phyloP scores from a whole-genome alignment of 1,139 yeast genomes.

The Geotrichum bryndzae region DNA sequence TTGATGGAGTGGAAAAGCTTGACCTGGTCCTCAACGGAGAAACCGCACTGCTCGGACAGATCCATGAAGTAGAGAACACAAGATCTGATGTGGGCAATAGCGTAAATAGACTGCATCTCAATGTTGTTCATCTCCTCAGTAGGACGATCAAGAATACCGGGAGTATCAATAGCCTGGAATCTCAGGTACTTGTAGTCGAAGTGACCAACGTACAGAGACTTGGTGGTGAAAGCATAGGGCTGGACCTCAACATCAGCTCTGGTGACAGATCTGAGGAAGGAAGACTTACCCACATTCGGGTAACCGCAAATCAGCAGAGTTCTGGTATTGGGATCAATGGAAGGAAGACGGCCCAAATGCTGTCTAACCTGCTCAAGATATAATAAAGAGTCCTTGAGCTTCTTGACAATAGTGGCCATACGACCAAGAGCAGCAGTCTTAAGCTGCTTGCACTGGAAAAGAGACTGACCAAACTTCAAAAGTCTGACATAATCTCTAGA shows the following conservation, averaged over 20 bases:
- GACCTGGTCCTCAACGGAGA: constrained; percentile 94
- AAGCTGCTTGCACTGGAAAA: constrained; percentile 96
- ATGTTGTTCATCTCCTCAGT: constrained; percentile 99
- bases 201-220: constrained; percentile 91
- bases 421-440: constrained; percentile 98
- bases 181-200: constrained; percentile 95
- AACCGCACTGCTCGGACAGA: constrained; percentile 97
- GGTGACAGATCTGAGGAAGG: constrained; percentile 86
- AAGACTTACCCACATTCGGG: constrained; percentile 98
- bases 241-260: constrained; percentile 98
- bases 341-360: constrained; percentile 96
- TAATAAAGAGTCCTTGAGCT: constrained; percentile 85
- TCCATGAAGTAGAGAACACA: constrained; percentile 97
- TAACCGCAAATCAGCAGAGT: constrained; percentile 95
- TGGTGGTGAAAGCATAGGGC: constrained; percentile 97
- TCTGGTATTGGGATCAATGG: constrained; percentile 97
- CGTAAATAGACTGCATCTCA: constrained; percentile 98
- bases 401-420: constrained; percentile 96
- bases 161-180: constrained; percentile 98
- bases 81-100: constrained; percentile 95
- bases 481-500: constrained; percentile 90
- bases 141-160: constrained; percentile 97
- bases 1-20: constrained; percentile 93
- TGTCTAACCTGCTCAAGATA: constrained; percentile 98
- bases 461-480: constrained; percentile 92